Base-by-base conservation (phyloP, 1,284 basidiomycete species). In the Waitea zeae region DNA sequence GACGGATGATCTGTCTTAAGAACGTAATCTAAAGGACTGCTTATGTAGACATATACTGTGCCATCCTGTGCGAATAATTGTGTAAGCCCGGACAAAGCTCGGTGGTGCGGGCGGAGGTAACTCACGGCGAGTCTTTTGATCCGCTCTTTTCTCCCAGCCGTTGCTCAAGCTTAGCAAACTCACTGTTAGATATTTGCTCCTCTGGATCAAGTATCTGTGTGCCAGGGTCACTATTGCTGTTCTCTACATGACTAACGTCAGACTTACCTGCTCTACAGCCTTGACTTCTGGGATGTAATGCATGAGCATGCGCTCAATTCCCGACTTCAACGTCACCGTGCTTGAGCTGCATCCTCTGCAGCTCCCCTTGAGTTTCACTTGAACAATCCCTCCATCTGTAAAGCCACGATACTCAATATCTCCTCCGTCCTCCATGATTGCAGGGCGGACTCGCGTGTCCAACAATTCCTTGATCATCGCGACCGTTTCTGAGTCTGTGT, bases 381-480 rank as follows among this genome's bases (percentile, higher is more conserved):
- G 37, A 0, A 71, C 72, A 33, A 62, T 56, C 2, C 69, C 71
- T 17, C 70, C 64, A 39, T 80, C 74, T 34, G 60, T 67, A 50
- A 78, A 84, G 4, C 71, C 81, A 30, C 78, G 62, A 49, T 78
- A 89, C 53, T 89, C 84, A 34, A 89, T 82, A 47, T 89, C 84
- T 2, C 87, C 87, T 0, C 88, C 87, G 40, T 92, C 88, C 51
- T 92, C 88, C 80, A 92, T 89, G 44, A 98, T 97, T 1, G 92
- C 87, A 1, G 95, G 93, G 35, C 95, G 62, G 12, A 98, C 89
- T 4, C 93, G 64, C 0, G 93, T 97, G 52, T 97, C 93, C 38
- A 98, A 61, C 33, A 98, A 53, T 57, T 98, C 93, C 57, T 98
- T 98, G 50, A 98, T 92, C 93, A 98, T 98, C 11, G 88, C 95